Percentiles rank a stretch among this genome's conserved stretches.
phyloP scores from a whole-genome alignment of 305 asterid species.

The Plantago lanceolata region DNA sequence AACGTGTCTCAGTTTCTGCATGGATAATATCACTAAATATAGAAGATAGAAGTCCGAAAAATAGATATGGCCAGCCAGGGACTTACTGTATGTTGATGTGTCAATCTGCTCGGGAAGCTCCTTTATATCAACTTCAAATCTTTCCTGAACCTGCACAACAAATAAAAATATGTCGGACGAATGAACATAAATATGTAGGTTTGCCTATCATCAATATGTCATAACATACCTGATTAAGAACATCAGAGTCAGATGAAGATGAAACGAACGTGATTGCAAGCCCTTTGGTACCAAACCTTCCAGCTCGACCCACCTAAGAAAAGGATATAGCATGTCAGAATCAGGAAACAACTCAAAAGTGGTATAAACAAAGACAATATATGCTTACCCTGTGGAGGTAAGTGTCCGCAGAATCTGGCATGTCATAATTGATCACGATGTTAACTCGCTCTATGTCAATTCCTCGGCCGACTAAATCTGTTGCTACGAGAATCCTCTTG shows the following conservation, averaged over 20 bases:
- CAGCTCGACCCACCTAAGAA: slow-evolving; percentile 87
- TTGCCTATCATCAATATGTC: not conserved
- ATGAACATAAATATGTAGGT: slow-evolving; percentile 12
- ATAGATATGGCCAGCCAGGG: not conserved
- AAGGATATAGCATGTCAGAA: not conserved
- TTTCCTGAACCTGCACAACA: slow-evolving; percentile 73
- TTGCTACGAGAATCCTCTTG: slow-evolving; percentile 84
- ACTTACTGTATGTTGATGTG: slow-evolving; percentile 82
- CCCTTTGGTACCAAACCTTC: slow-evolving; percentile 90
- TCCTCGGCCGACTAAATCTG: slow-evolving; percentile 92
- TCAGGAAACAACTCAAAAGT: slow-evolving; percentile 9
- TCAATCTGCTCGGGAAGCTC: slow-evolving; percentile 95
- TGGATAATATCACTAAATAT: too few species aligned
- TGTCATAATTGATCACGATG: slow-evolving; percentile 84
- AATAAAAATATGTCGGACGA: not conserved
- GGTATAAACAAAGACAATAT: not conserved
- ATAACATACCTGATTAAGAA: slow-evolving; percentile 70
- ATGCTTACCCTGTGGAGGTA: slow-evolving; percentile 68
- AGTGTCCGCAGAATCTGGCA: slow-evolving; percentile 93
- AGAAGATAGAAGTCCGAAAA: too few species aligned
- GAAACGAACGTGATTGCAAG: slow-evolving; percentile 92
- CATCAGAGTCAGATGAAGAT: slow-evolving; percentile 88
- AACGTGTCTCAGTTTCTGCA: too few species aligned
- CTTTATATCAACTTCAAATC: slow-evolving; percentile 89
- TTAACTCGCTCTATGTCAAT: slow-evolving; percentile 87